These are phyloP conservation scores for Arthrobotrys sphaeroides DNA, from an alignment of 2,329 filamentous ascomycete genomes.

Conservation along the genomic window DNA sequence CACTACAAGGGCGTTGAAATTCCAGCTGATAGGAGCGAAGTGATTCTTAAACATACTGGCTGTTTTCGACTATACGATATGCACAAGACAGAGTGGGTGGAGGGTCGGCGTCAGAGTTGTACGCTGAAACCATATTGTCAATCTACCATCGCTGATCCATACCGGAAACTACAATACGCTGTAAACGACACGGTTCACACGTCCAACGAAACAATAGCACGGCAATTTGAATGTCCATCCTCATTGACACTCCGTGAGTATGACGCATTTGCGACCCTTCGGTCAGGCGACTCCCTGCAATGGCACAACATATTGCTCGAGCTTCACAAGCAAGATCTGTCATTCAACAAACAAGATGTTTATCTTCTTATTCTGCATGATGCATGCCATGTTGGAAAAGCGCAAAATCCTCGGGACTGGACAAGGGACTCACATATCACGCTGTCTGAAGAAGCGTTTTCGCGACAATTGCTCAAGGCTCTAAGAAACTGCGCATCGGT, in stretches of 20 bases:
- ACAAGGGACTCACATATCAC: conserved; percentile 13
- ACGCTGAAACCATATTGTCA: background rate
- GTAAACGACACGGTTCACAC: conserved; percentile 55
- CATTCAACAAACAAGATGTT: conserved; percentile 66
- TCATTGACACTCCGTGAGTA: conserved; percentile 68
- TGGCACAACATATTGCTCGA: conserved; percentile 69
- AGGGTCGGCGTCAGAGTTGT: conserved; percentile 5
- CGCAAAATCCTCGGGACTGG: background rate
- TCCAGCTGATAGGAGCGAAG: background rate
- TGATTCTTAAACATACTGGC: conserved; percentile 14
- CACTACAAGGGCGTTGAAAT: background rate
- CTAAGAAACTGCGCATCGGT: conserved; percentile 57
- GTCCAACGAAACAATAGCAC: conserved; percentile 68
- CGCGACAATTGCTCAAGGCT: background rate
- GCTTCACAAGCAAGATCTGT: conserved; percentile 64
- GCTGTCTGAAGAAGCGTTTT: conserved; percentile 12
- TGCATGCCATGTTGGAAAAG: conserved; percentile 64
- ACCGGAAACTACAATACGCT: conserved; percentile 56
- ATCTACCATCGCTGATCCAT: conserved; percentile 54
- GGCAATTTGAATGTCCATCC: conserved; percentile 64
- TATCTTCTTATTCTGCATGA: conserved; percentile 65
- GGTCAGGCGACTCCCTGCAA: conserved; percentile 65
- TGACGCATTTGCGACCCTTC: conserved; percentile 65
- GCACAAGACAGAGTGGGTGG: background rate
- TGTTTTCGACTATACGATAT: conserved; percentile 7